Base-by-base conservation (phyloP, 1,284 basidiomycete genomes). In the Ceratobasidium sp. region DNA sequence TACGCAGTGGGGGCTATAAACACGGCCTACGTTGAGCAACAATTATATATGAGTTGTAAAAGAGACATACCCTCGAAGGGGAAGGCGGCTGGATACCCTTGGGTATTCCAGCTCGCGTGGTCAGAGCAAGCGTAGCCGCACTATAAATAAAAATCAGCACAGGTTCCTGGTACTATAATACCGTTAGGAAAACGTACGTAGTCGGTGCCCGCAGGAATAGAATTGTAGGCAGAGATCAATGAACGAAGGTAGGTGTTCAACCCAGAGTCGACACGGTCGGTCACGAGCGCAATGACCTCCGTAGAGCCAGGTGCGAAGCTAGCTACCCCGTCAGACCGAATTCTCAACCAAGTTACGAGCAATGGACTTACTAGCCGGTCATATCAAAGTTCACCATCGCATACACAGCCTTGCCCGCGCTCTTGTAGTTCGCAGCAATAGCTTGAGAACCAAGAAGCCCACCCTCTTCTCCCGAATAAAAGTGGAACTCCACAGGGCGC, bases 401-500 rank as follows among this genome's bases (percentile, higher is more conserved):
- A 44, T 69, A 65, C 15, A 76, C 72, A n/a, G 36, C 36, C 59
- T 67, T 76, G n/a, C 72, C 72, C 2, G 64, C 56, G 7, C 22
- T 44, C 59, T 74, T 74, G 57, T 76, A 76, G 24, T 76, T 65
- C 22, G 63, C n/a, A 11, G 75, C 75, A 54, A 69, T 67, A 17
- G 71, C 63, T 17, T 65, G 45, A 33, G 56, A 63, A 5, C 75
- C 75, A 2, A 76, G 57, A 31, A 76, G 29, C 4, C 75, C 75
- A 2, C 72, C 75, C 33, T 76, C 75, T 22, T 76, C 75, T 9
- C 75, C 75, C 0, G 73, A 63, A 81, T 89, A 88, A 85, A 87
- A 92, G 82, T 91, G 90, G 82, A 91, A 89, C 80, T 93, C 91
- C 74, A 93, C 86, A 2, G 90, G 87, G 4, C 81, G 82, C 19